Base-by-base conservation (phyloP, 805 yeast genomes). In the Ogataea populi-albae region DNA sequence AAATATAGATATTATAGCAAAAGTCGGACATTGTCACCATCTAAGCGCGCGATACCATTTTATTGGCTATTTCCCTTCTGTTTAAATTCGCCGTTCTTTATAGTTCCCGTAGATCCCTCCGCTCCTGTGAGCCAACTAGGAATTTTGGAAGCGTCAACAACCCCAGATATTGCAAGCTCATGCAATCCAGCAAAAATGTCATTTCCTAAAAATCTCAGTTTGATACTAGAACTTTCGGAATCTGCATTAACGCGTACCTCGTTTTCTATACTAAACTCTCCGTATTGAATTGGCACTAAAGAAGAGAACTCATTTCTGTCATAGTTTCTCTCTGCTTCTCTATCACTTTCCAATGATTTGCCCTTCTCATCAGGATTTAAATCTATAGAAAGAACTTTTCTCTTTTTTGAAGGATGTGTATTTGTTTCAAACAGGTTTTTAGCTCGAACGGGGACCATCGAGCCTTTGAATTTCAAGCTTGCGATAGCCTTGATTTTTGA, bases 51-150 rank as follows among this genome's bases (percentile, higher is more conserved):
- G n/a, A n/a, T n/a, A n/a, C n/a, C n/a, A n/a, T n/a, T n/a, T n/a
- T n/a, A n/a, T n/a, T n/a, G n/a, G n/a, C n/a, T n/a, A n/a, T n/a
- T n/a, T n/a, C n/a, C n/a, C n/a, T 31, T 29, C 23, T 17, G 27
- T 6, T 24, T 36, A 25, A 62, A 64, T 28, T 45, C 51, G 1
- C 75, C 75, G 38, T 71, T 58, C 19, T 49, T 50, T 4, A 75
- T 58, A 0, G 43, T 49, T 0, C 88, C 88, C 23, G 73, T 63
- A 26, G 61, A 59, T 0, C 84, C 82, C 42, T 79, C 80, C 54
- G 84, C 87, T 3, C 94, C 95, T 4, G 89, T 77, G 21, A 86
- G 56, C 89, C 88, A 86, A 20, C 77, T 72, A 1, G 95, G 95
- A 11, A 83, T 59, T 0, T 46, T 63, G n/a, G 68, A 62, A 0